These are phyloP conservation scores for Pestalotiopsis sp. DNA, from an alignment of 2,329 filamentous ascomycete genomes.

Conservation along the genomic window DNA sequence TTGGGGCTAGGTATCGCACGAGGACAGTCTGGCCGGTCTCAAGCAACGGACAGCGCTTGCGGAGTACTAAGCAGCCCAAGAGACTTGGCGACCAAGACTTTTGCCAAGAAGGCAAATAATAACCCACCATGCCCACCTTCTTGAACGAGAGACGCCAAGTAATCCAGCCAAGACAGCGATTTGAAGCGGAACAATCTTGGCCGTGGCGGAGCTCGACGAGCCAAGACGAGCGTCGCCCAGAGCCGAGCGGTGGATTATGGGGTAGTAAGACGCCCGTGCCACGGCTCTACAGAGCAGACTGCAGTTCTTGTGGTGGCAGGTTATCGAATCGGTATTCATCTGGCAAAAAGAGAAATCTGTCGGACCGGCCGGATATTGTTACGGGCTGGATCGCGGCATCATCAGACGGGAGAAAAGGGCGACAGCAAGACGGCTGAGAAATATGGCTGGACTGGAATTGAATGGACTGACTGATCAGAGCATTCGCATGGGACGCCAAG, in stretches of 20 bases:
- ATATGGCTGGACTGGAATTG: not conserved
- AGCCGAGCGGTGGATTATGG: not conserved
- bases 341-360: too few relatives aligned
- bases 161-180: not conserved
- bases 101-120: not conserved
- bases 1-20: not conserved
- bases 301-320: not conserved
- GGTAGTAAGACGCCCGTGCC: not conserved
- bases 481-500: not conserved
- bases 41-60: too few relatives aligned
- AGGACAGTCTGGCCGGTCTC: not conserved
- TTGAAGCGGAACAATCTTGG: not conserved
- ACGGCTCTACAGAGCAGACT: not conserved
- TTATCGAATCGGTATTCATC: too few relatives aligned
- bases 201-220: slow-evolving; percentile 1
- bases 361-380: too few relatives aligned
- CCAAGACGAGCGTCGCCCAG: not conserved
- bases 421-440: not conserved
- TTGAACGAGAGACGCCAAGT: slow-evolving; percentile 2
- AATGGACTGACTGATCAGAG: not conserved
- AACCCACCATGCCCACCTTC: not conserved
- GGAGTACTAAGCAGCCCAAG: not conserved
- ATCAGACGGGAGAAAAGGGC: not conserved
- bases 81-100: not conserved
- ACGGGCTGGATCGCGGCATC: too few relatives aligned